Conservation (phyloP, 805 yeast species). For the Sporopachydermia lactativora region DNA sequence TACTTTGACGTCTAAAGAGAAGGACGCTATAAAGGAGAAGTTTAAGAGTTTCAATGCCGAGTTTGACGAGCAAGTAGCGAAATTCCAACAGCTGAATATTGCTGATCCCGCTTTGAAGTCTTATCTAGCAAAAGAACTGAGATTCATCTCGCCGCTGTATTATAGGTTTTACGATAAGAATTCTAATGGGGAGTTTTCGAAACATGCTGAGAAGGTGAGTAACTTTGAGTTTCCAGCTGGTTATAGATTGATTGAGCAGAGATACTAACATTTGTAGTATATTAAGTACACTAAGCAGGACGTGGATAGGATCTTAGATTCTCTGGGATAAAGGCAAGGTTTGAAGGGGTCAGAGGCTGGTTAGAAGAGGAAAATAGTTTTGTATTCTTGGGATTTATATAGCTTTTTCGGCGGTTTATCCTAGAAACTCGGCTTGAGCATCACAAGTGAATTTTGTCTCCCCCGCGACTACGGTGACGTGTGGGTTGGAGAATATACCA, state of each 20-base stretch:
- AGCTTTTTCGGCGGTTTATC: too few species aligned
- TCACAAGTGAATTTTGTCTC: too few species aligned
- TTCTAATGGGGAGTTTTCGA: slow-evolving; percentile 53
- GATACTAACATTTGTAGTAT: not conserved
- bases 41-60: slow-evolving; percentile 70
- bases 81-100: slow-evolving; percentile 49
- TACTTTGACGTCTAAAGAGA: slow-evolving; percentile 50
- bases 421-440: too few species aligned
- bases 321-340: not conserved
- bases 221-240: too few species aligned
- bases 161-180: slow-evolving; percentile 74
- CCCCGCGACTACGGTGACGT: too few species aligned
- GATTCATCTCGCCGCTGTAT: slow-evolving; percentile 71
- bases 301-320: not conserved
- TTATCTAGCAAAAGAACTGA: slow-evolving; percentile 52
- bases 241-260: too few species aligned
- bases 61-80: slow-evolving; percentile 62
- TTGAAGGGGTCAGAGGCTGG: too few species aligned
- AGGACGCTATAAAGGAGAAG: slow-evolving; percentile 72
- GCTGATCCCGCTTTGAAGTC: slow-evolving; percentile 53
- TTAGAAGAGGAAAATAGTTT: too few species aligned
- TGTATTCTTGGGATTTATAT: too few species aligned
- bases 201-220: slow-evolving; percentile 41
- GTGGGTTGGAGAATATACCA: too few species aligned
- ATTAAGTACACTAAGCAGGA: slow-evolving; percentile 1